Conservation (phyloP, 805 yeast genomes). For the Blastobotrys terrestris region DNA sequence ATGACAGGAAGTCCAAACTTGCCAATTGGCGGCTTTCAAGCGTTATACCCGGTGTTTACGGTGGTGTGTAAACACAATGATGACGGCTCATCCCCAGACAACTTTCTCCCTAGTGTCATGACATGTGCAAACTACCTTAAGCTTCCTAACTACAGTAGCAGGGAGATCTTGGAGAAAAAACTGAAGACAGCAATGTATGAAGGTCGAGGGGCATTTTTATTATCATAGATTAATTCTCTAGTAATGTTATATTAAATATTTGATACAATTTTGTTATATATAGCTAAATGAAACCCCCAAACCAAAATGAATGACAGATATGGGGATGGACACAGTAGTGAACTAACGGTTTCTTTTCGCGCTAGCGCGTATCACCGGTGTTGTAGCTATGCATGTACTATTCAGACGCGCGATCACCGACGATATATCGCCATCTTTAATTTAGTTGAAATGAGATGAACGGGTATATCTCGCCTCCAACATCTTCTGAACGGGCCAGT, state of each 20-base stretch:
- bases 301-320: too few relatives aligned
- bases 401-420: too few relatives aligned
- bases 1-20: slow-evolving; percentile 88
- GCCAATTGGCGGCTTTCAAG: slow-evolving; percentile 90
- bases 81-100: slow-evolving; percentile 52
- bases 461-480: neutral
- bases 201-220: slow-evolving; percentile 81
- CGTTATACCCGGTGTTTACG: slow-evolving; percentile 74
- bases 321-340: too few relatives aligned
- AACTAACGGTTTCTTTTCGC: too few relatives aligned
- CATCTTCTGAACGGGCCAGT: neutral
- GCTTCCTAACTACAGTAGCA: slow-evolving; percentile 71
- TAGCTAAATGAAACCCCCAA: too few relatives aligned
- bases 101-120: slow-evolving; percentile 93
- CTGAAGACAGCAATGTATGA: slow-evolving; percentile 70
- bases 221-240: slow-evolving; percentile 43
- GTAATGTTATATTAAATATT: neutral
- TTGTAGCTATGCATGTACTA: too few relatives aligned
- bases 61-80: slow-evolving; percentile 80
- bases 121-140: slow-evolving; percentile 94
- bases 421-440: too few relatives aligned
- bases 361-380: too few relatives aligned
- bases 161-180: slow-evolving; percentile 51
- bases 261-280: too few relatives aligned
- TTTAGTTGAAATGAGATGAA: neutral